Conservation (phyloP, 1,284 basidiomycete species). For the Baeospora myosura region DNA sequence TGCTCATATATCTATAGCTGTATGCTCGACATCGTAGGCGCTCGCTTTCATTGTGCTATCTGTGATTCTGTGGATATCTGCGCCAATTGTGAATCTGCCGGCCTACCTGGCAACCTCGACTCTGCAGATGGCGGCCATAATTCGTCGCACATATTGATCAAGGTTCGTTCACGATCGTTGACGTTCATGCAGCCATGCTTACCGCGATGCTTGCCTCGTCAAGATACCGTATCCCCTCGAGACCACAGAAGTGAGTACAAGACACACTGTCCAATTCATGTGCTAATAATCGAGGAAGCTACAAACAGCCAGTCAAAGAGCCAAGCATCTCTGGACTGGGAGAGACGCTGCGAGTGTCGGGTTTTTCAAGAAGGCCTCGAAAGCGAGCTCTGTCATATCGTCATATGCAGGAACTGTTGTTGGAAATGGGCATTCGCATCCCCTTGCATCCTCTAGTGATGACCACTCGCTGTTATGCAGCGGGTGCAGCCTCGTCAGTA, state of each 20-base stretch:
- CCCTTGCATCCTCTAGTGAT: conserved; percentile 24
- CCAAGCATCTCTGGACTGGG: conserved; percentile 69
- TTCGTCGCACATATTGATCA: conserved; percentile 87
- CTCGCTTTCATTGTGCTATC: conserved; percentile 86
- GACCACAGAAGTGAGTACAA: conserved; percentile 46
- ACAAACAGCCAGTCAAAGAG: conserved; percentile 65
- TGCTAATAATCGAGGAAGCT: conserved; percentile 22
- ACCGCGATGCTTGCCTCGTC: too few relatives aligned
- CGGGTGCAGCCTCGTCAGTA: conserved; percentile 49
- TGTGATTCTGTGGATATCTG: conserved; percentile 80
- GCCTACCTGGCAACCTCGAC: conserved; percentile 73
- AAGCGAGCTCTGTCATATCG: conserved; percentile 53
- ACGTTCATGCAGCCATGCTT: conserved; percentile 6
- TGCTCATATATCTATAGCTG: conserved; percentile 47
- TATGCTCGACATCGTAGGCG: conserved; percentile 80
- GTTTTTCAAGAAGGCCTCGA: conserved; percentile 33
- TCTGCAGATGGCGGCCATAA: conserved; percentile 68
- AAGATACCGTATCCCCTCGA: conserved; percentile 82
- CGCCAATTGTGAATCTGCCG: conserved; percentile 81
- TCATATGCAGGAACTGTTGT: conserved; percentile 60
- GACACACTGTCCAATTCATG: background rate
- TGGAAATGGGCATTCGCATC: conserved; percentile 28
- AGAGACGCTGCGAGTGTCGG: conserved; percentile 62
- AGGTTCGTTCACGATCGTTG: conserved; percentile 42
- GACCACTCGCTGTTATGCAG: conserved; percentile 57